These are phyloP conservation scores for Boechera retrofracta DNA, from an alignment of 345 rosid species.

Conservation along the genomic window DNA sequence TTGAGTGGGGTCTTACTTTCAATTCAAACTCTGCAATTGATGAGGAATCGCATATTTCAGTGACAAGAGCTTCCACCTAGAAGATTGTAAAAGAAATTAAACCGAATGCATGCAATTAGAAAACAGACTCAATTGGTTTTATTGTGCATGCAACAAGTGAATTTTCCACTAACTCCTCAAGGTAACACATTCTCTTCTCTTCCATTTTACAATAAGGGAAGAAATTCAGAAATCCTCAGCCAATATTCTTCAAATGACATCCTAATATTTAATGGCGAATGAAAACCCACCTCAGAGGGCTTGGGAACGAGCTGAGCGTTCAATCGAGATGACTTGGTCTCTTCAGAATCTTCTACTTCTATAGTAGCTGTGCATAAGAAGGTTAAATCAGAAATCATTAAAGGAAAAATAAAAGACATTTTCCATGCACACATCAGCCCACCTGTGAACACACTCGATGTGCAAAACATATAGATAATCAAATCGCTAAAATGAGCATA, in stretches of 20 bases:
- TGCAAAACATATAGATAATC: constrained; percentile 1
- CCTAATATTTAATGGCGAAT: neutral
- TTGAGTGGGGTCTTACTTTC: constrained; percentile 58
- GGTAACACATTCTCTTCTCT: neutral
- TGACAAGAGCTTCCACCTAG: constrained; percentile 79
- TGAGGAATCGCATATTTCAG: constrained; percentile 73
- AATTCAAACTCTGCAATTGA: constrained; percentile 83
- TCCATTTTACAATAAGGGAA: constrained; percentile 6
- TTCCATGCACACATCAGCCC: constrained; percentile 9
- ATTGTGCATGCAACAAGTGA: constrained; percentile 8
- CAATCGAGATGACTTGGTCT: constrained; percentile 47
- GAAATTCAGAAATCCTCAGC: neutral
- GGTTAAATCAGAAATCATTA: constrained; percentile 1
- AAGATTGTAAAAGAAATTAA: constrained; percentile 22
- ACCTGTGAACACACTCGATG: neutral
- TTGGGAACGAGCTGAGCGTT: constrained; percentile 64
- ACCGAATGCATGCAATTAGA: neutral
- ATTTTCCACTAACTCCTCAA: constrained; percentile 9
- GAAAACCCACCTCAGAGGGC: constrained; percentile 63
- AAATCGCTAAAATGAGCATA: neutral
- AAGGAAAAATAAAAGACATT: neutral
- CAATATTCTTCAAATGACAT: neutral
- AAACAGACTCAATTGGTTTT: neutral
- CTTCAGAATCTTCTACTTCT: constrained; percentile 42
- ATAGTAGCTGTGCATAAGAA: constrained; percentile 40